Conservation (phyloP, 2,329 filamentous ascomycete species). For the Didymella arachidicola region DNA sequence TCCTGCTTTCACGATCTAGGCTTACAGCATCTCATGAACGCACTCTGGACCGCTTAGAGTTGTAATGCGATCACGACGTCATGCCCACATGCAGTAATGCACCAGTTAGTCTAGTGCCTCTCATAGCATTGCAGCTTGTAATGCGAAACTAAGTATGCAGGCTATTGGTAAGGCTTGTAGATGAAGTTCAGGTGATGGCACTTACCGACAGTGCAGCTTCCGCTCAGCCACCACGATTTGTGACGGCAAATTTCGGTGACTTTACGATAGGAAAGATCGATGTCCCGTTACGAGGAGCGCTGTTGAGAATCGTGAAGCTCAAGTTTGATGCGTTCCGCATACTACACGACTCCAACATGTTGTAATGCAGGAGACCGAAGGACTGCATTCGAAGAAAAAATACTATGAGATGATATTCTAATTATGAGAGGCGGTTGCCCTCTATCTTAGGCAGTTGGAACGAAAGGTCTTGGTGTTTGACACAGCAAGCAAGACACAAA, state of each 20-base stretch:
- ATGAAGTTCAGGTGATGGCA: background rate
- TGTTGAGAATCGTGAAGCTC: background rate
- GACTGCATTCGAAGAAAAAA: no score
- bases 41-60: background rate
- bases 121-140: background rate
- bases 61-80: slow-evolving; percentile 1
- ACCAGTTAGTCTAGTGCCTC: slow-evolving; percentile 3
- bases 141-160: slow-evolving; percentile 3
- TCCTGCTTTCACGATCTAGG: background rate
- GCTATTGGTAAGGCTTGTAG: slow-evolving; percentile 8
- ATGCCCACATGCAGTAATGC: slow-evolving; percentile 1
- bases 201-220: background rate
- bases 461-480: no score
- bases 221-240: background rate
- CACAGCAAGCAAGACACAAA: no score
- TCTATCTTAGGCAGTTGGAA: no score
- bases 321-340: background rate
- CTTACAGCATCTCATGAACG: background rate
- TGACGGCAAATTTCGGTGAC: slow-evolving; percentile 9
- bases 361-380: background rate
- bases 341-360: background rate
- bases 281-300: background rate
- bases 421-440: no score
- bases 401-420: no score
- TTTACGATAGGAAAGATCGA: slow-evolving; percentile 1